Evolutionary conservation across 2,329 filamentous ascomycete species (phyloP).

Genomic region (Penicillium sclerotiorum): DNA sequence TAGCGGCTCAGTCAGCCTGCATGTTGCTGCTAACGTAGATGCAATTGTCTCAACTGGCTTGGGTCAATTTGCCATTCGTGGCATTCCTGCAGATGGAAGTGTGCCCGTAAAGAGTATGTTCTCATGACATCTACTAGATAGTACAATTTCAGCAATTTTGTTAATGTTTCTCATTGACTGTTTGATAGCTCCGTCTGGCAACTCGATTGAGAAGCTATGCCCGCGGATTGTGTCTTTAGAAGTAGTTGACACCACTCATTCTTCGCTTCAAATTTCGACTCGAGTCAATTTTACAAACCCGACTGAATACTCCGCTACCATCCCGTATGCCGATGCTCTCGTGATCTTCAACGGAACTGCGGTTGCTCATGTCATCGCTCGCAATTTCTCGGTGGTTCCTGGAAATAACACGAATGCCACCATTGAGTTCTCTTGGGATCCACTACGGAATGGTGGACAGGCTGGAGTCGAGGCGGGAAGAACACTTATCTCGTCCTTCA

Average conservation of each 20-base stretch:
- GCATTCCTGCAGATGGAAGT: slow-evolving; percentile 79
- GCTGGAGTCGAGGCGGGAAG: slow-evolving; percentile 64
- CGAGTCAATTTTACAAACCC: slow-evolving; percentile 86
- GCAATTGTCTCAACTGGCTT: slow-evolving; percentile 80
- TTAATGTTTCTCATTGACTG: slow-evolving; percentile 26
- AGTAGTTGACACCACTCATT: slow-evolving; percentile 71
- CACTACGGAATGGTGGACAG: slow-evolving; percentile 63
- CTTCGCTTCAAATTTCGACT: slow-evolving; percentile 71
- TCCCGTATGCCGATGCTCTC: slow-evolving; percentile 81
- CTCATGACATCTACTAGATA: slow-evolving; percentile 20
- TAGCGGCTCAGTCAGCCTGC: slow-evolving; percentile 67
- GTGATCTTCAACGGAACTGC: slow-evolving; percentile 72
- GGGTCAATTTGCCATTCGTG: slow-evolving; percentile 77
- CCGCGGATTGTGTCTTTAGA: slow-evolving; percentile 72
- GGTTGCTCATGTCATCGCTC: slow-evolving; percentile 73
- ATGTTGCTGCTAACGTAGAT: slow-evolving; percentile 78
- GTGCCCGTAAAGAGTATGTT: slow-evolving; percentile 93
- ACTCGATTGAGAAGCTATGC: slow-evolving; percentile 53
- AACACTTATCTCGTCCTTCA: slow-evolving; percentile 78
- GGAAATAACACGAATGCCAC: slow-evolving; percentile 73
- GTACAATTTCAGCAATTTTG: slow-evolving; percentile 24
- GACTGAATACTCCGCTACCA: slow-evolving; percentile 76
- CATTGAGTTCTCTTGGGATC: slow-evolving; percentile 75
- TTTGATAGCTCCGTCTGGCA: slow-evolving; percentile 60
- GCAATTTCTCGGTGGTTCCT: slow-evolving; percentile 63